These are phyloP conservation scores for Sugiyamaella lignohabitans DNA, from an alignment of 805 yeast species.

Conservation along the genomic window DNA sequence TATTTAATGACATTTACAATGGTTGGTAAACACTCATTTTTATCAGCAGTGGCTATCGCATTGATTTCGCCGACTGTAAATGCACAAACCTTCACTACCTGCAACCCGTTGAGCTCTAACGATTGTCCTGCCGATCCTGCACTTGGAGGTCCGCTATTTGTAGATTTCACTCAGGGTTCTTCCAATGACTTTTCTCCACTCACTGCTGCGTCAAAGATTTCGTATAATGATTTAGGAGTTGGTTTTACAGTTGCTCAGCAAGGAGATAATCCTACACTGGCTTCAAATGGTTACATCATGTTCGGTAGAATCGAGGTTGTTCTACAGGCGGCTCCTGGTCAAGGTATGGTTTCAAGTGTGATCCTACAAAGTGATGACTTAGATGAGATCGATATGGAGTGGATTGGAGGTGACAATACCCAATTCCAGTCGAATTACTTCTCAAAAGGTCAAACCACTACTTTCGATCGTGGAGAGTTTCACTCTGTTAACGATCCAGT, in stretches of 20 bases:
- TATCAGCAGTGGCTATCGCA: too few species aligned
- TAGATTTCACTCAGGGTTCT: conserved; percentile 43
- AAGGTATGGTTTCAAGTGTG: conserved; percentile 74
- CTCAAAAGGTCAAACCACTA: conserved; percentile 69
- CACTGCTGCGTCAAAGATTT: conserved; percentile 31
- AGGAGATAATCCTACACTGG: conserved; percentile 71
- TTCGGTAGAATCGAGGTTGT: conserved; percentile 76
- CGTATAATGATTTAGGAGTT: conserved; percentile 53
- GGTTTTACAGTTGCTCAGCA: conserved; percentile 51
- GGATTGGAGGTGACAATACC: conserved; percentile 72
- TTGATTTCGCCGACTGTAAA: too few species aligned
- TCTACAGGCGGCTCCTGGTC: conserved; percentile 67
- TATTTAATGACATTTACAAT: too few species aligned
- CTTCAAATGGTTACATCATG: conserved; percentile 78
- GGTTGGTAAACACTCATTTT: too few species aligned
- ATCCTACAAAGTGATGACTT: conserved; percentile 76
- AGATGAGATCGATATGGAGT: conserved; percentile 86
- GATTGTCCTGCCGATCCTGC: conserved; percentile 51
- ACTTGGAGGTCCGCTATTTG: conserved; percentile 47
- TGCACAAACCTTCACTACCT: too few species aligned
- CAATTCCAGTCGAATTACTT: conserved; percentile 70
- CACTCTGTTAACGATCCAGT: conserved; percentile 56
- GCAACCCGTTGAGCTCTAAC: conserved; percentile 41
- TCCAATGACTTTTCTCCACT: conserved; percentile 39
- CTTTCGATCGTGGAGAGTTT: conserved; percentile 75